Base-by-base conservation (phyloP, 192 early-diverging fungal genomes). In the Coemansia guatemalensis region DNA sequence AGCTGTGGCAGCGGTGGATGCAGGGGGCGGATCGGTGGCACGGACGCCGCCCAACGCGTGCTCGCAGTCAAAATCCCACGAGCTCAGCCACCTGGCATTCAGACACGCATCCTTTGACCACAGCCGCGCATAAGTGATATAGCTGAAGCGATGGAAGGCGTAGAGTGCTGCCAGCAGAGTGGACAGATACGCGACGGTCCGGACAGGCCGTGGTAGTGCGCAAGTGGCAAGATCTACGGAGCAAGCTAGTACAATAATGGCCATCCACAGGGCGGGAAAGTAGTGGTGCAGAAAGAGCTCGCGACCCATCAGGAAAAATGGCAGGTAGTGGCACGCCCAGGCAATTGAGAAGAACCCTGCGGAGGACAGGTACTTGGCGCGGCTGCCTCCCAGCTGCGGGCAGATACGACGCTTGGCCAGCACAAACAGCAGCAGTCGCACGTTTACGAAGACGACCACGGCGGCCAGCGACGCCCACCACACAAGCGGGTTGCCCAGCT, bases 231-330 rank as follows among this genome's bases (percentile, higher is more conserved):
- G 64, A 74, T 99, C 94, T 64, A 94, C 82, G 1, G 88, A 67
- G 23, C 85, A 85, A 25, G 88, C 90, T 24, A 94, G 64, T 1
- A 88, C 78, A 14, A 99, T 81, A 50, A 96, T 87, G 11, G 86
- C 86, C 79, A 96, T 93, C 81, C 94, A 95, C n/a, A 96, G 81
- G 1, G 95, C 89, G 1, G 97, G 95, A 47, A 96, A 84, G 74
- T 96, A 97, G 58, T 97, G 94, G 75, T 97, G 95, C 39, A 95
- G 73, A 67, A 99, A 96, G 27, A 94, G 84, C 75, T 95, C 91
- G 25, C 95, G 91, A 17, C 78, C 79, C 93, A 97, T 95, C 9
- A 94, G 64, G 76, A 91, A 94, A 70, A 97, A 96, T 22, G 94
- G 92, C 20, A 92, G 44, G 64, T 92, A 96, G 73, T 97, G 94